Evolutionary conservation across 2,329 filamentous ascomycete species (phyloP).

Genomic region (Trichoderma sp.): DNA sequence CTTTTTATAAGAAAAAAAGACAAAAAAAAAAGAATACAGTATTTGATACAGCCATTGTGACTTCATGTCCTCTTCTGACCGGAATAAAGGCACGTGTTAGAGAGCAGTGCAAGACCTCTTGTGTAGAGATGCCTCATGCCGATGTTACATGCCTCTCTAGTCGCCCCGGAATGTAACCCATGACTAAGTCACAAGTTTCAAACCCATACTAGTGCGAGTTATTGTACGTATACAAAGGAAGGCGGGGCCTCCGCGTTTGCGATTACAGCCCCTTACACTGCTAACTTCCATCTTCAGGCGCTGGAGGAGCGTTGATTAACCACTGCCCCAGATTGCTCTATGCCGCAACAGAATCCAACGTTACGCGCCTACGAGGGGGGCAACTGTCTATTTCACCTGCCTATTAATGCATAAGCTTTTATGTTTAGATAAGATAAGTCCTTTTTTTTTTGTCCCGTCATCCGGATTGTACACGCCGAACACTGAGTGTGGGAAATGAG

Average conservation of each 20-base stretch:
- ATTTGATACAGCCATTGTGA: not conserved
- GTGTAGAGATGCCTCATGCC: too few relatives aligned
- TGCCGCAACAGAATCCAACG: slow-evolving; percentile 23
- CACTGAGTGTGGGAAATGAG: not conserved
- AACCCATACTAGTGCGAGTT: not conserved
- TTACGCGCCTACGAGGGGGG: slow-evolving; percentile 21
- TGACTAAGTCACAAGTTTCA: not conserved
- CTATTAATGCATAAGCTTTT: not conserved
- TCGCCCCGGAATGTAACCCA: slow-evolving; percentile 13
- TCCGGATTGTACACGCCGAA: not conserved
- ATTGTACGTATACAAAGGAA: slow-evolving; percentile 16
- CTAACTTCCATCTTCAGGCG: slow-evolving; percentile 12
- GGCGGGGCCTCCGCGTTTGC: slow-evolving; percentile 3
- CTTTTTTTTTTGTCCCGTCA: not conserved
- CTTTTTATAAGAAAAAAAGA: too few relatives aligned
- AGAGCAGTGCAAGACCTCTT: not conserved
- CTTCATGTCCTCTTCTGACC: not conserved
- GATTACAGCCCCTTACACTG: not conserved
- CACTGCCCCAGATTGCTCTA: not conserved
- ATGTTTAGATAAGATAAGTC: not conserved
- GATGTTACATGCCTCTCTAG: slow-evolving; percentile 22
- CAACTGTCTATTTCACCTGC: not conserved
- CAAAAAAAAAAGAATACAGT: too few relatives aligned
- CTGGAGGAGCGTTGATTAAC: not conserved
- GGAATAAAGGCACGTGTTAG: not conserved